phyloP scores from a whole-genome alignment of 2,329 filamentous ascomycete genomes.

The Ophiostoma tasmaniense region DNA sequence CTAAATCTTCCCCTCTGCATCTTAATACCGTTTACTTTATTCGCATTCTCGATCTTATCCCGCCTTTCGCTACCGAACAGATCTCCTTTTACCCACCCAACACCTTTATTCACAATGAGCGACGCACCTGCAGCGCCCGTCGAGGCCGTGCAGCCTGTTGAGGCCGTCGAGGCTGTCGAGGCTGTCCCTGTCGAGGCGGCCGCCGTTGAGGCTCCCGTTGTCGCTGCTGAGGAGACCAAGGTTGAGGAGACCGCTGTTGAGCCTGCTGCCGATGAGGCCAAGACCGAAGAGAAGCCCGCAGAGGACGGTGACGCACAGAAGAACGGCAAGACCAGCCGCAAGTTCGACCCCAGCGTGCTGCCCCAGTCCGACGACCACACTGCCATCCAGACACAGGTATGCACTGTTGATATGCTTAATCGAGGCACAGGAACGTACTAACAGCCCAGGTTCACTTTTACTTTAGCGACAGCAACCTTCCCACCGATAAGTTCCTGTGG shows the following conservation, averaged over 20 bases:
- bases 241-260: constrained; percentile 20
- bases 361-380: constrained; percentile 67
- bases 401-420: neutral
- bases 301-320: constrained; percentile 32
- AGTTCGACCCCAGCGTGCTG: constrained; percentile 60
- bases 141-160: constrained; percentile 22
- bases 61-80: neutral
- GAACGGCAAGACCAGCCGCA: constrained; percentile 48
- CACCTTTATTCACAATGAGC: constrained; percentile 20
- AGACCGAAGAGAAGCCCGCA: constrained; percentile 24
- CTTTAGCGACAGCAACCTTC: constrained; percentile 86
- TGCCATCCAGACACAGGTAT: constrained; percentile 76
- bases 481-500: constrained; percentile 81
- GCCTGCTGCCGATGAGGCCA: constrained; percentile 24
- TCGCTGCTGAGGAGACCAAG: constrained; percentile 16
- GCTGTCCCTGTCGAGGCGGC: constrained; percentile 21
- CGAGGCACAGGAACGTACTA: neutral
- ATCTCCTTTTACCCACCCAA: neutral
- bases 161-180: constrained; percentile 16
- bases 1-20: neutral
- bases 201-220: constrained; percentile 17
- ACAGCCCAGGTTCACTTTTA: constrained; percentile 79
- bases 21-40: neutral
- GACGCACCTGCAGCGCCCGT: constrained; percentile 20
- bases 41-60: neutral